Conservation (phyloP, 306 rosid genomes). For the Ormosia semicastrata region DNA sequence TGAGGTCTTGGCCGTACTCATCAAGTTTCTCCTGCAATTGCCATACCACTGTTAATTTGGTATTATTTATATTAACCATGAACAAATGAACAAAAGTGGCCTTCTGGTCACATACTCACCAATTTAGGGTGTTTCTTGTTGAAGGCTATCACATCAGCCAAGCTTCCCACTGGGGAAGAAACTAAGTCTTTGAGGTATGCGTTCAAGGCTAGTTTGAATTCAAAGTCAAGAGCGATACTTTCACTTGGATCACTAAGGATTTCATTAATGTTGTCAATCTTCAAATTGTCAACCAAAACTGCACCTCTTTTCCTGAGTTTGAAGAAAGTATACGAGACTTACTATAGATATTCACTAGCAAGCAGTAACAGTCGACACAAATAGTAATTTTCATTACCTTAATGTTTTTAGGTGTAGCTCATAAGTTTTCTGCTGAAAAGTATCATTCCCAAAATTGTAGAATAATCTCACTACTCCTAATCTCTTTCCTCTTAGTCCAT, state of each 20-base stretch:
- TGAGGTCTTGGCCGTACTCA: slow-evolving; percentile 32
- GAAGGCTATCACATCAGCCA: slow-evolving; percentile 56
- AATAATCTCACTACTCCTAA: slow-evolving; percentile 44
- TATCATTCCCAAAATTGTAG: slow-evolving; percentile 22
- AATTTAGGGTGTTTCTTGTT: slow-evolving; percentile 37
- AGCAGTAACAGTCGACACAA: not conserved
- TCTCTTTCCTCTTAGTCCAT: slow-evolving; percentile 66
- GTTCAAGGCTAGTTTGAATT: slow-evolving; percentile 56
- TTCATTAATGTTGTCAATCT: slow-evolving; percentile 26
- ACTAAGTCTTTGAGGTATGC: slow-evolving; percentile 44
- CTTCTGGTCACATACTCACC: slow-evolving; percentile 24
- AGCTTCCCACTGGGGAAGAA: slow-evolving; percentile 46
- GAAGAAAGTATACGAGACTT: not conserved
- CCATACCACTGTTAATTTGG: not conserved
- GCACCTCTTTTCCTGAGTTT: slow-evolving; percentile 52
- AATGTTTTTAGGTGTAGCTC: slow-evolving; percentile 41
- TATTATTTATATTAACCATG: not conserved
- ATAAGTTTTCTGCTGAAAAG: slow-evolving; percentile 30
- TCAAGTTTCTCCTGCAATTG: slow-evolving; percentile 40
- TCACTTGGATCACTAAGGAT: slow-evolving; percentile 29
- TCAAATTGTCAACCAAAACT: slow-evolving; percentile 45
- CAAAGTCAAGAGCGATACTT: slow-evolving; percentile 34
- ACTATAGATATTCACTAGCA: not conserved
- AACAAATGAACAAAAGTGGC: not conserved
- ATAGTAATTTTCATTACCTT: slow-evolving; percentile 46